Conservation (phyloP, 140 eudicot genomes). For the Flaveria floridana region DNA sequence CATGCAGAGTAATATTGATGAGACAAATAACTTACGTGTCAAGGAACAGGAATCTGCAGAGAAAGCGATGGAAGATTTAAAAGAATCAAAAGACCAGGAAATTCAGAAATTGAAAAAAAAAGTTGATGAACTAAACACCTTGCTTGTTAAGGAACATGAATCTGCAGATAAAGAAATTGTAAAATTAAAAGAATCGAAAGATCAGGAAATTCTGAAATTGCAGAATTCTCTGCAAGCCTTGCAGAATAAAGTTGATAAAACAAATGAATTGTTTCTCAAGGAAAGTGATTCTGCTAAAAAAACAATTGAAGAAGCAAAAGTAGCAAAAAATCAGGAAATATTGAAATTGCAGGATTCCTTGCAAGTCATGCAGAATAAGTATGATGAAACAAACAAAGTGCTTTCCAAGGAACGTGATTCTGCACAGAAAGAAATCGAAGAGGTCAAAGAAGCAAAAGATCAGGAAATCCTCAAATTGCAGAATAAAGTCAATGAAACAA, state of each 20-base stretch:
- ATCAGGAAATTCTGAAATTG: conserved; percentile 24
- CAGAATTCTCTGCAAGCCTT: conserved; percentile 29
- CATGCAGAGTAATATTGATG: conserved; percentile 40
- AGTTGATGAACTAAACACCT: conserved; percentile 56
- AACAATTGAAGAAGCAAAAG: conserved; percentile 76
- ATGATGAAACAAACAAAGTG: conserved; percentile 53
- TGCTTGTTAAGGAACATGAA: conserved; percentile 64
- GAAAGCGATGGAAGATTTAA: conserved; percentile 45
- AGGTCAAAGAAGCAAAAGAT: conserved; percentile 30
- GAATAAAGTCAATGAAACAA: conserved; percentile 54
- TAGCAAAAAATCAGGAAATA: conserved; percentile 66
- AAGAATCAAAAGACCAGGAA: conserved; percentile 72
- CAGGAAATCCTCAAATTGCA: conserved; percentile 24
- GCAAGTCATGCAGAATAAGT: conserved; percentile 54
- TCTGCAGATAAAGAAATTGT: conserved; percentile 60
- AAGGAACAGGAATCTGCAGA: conserved; percentile 65
- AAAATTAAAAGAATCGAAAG: conserved; percentile 37
- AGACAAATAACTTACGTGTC: conserved; percentile 46
- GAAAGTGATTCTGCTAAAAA: conserved; percentile 69
- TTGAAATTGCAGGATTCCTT: conserved; percentile 53
- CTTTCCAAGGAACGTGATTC: conserved; percentile 57
- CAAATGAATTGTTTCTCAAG: conserved; percentile 47
- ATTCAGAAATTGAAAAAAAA: conserved; percentile 56
- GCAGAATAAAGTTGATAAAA: conserved; percentile 57
- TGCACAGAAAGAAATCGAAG: conserved; percentile 66